These are phyloP conservation scores for Candida manassasensis DNA, from an alignment of 805 yeast species.

Conservation along the genomic window DNA sequence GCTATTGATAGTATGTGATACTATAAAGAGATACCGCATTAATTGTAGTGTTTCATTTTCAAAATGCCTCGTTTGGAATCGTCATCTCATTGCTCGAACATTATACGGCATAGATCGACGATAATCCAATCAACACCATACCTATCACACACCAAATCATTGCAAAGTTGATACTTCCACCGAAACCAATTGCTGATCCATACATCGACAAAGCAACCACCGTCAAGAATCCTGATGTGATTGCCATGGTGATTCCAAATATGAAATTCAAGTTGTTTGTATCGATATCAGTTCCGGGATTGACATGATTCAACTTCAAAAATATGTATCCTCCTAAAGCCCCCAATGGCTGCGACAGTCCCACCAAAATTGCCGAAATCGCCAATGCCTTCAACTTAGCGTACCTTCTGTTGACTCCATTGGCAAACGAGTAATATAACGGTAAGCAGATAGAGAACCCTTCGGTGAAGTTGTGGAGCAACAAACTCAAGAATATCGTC, in stretches of 20 bases:
- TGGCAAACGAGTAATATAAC: slow-evolving; percentile 63
- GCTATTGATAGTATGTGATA: too few species aligned
- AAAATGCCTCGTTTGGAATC: too few species aligned
- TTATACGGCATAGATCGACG: slow-evolving; percentile 6
- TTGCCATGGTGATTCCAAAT: slow-evolving; percentile 61
- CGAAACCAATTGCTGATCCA: slow-evolving; percentile 74
- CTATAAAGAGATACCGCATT: too few species aligned
- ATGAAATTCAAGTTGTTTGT: slow-evolving; percentile 32
- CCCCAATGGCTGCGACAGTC: slow-evolving; percentile 85
- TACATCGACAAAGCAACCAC: slow-evolving; percentile 85
- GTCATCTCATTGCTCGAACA: too few species aligned
- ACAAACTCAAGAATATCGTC: slow-evolving; percentile 75
- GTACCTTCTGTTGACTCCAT: slow-evolving; percentile 39
- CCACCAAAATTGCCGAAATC: slow-evolving; percentile 69
- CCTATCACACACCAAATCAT: slow-evolving; percentile 60
- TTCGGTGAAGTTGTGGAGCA: slow-evolving; percentile 88
- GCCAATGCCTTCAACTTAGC: slow-evolving; percentile 53
- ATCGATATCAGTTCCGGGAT: slow-evolving; percentile 26
- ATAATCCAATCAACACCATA: slow-evolving; percentile 46
- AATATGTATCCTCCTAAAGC: slow-evolving; percentile 66
- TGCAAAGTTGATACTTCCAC: slow-evolving; percentile 62
- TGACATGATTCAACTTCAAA: slow-evolving; percentile 28
- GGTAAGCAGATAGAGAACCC: slow-evolving; percentile 95
- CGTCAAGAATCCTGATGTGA: slow-evolving; percentile 79
- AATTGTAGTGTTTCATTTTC: too few species aligned